A percentile compares a stretch with the other conserved stretches of the same genome.
phyloP scores from a whole-genome alignment of 2,329 filamentous ascomycete species.

The Neonectria hederae region DNA sequence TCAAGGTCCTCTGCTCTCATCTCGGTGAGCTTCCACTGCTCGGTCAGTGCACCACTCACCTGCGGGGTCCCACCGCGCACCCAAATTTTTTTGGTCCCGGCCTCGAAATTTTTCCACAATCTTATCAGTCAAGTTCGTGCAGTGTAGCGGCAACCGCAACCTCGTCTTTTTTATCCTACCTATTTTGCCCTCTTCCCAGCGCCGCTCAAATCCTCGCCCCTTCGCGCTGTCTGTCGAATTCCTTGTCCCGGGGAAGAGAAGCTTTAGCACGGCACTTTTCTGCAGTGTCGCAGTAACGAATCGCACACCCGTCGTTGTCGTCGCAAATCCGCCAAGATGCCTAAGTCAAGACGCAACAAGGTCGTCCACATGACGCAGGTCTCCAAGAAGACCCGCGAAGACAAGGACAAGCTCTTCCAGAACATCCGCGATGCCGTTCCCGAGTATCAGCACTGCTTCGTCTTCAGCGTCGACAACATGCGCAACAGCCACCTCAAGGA shows the following conservation, averaged over 20 bases:
- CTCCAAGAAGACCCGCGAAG: constrained; percentile 90
- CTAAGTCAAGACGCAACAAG: constrained; percentile 93
- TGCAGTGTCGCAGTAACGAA: constrained; percentile 2
- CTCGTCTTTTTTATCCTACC: not conserved
- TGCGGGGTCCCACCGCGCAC: constrained; percentile 45
- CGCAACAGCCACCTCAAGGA: constrained; percentile 96
- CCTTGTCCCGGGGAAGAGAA: constrained; percentile 17
- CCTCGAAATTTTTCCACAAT: constrained; percentile 47
- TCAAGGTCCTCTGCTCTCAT: not conserved
- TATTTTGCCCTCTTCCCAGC: not conserved
- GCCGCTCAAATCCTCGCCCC: not conserved
- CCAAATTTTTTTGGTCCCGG: constrained; percentile 39
- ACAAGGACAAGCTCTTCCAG: constrained; percentile 88
- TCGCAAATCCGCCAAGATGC: constrained; percentile 69
- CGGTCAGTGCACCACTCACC: constrained; percentile 32
- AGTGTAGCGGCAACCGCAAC: constrained; percentile 13
- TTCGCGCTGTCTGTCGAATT: not conserved
- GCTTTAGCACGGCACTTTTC: not conserved
- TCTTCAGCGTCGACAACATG: constrained; percentile 96
- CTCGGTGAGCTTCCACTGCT: constrained; percentile 26
- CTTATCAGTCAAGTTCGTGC: constrained; percentile 40
- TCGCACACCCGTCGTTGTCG: not conserved
- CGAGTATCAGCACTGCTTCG: constrained; percentile 89
- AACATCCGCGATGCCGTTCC: constrained; percentile 87
- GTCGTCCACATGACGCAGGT: constrained; percentile 92